phyloP scores from a whole-genome alignment of 257 asterid genomes.

The Lavandula angustifolia region DNA sequence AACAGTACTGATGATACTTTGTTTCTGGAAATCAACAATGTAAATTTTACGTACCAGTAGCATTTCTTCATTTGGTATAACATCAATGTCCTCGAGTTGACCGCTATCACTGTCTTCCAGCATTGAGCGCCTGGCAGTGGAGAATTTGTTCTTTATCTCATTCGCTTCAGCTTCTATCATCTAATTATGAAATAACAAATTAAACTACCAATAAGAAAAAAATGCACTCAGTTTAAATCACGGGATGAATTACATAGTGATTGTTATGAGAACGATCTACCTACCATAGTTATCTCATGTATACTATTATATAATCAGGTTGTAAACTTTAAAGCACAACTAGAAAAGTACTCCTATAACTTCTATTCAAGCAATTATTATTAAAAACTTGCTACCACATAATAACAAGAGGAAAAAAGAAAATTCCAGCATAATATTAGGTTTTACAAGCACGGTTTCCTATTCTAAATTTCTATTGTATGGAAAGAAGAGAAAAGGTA shows the following conservation, averaged over 20 bases:
- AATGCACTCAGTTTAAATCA: not conserved
- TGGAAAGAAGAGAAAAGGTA: constrained; percentile 6
- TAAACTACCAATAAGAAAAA: constrained; percentile 19
- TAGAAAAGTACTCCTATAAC: too few species aligned
- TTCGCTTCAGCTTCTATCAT: constrained; percentile 82
- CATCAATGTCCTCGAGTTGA: constrained; percentile 84
- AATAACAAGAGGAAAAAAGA: not conserved
- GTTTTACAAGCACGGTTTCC: not conserved
- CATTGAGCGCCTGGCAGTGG: constrained; percentile 83
- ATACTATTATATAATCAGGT: too few species aligned
- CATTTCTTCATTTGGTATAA: constrained; percentile 94
- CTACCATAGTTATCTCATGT: too few species aligned
- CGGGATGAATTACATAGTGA: too few species aligned
- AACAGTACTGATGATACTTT: constrained; percentile 16
- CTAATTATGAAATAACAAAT: constrained; percentile 37
- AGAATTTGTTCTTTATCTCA: constrained; percentile 83
- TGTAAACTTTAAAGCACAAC: too few species aligned
- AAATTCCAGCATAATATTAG: constrained; percentile 21
- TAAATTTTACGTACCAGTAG: constrained; percentile 60
- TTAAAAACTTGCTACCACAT: constrained; percentile 16
- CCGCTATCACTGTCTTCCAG: constrained; percentile 86
- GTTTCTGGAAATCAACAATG: constrained; percentile 21
- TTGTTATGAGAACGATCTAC: too few species aligned
- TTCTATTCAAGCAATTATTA: not conserved
- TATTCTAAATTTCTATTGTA: constrained; percentile 8